A percentile compares a stretch with the other conserved stretches of the same genome.
Conservation (phyloP, 2,329 filamentous ascomycete genomes). For the Scedosporium boydii region DNA sequence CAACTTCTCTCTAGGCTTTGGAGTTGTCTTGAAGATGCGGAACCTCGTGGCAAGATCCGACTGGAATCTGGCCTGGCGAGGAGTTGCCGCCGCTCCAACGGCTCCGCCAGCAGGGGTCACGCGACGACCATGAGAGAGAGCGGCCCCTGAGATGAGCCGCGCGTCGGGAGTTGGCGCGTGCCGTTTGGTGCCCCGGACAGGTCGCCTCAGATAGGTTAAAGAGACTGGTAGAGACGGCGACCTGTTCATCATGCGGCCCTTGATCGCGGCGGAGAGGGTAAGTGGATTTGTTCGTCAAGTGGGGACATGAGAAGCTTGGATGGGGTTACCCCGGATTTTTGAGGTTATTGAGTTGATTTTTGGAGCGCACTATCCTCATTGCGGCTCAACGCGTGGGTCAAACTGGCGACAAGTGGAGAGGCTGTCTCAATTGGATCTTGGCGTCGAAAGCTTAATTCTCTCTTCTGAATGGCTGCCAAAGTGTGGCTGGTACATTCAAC, state of each 20-base stretch:
- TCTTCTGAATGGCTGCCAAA: background rate
- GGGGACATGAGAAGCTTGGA: background rate
- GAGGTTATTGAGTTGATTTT: background rate
- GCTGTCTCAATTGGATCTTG: background rate
- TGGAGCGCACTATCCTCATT: background rate
- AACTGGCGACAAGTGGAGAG: background rate
- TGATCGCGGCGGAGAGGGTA: background rate
- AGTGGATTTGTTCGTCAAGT: background rate
- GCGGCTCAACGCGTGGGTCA: background rate
- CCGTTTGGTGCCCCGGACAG: background rate
- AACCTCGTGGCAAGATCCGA: background rate
- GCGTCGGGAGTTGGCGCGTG: background rate
- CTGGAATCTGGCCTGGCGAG: too few relatives aligned
- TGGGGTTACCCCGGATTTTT: background rate
- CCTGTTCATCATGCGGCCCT: background rate
- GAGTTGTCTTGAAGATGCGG: background rate
- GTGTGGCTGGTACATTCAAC: background rate
- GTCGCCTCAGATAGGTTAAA: background rate
- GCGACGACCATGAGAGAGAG: background rate
- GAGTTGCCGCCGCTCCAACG: too few relatives aligned
- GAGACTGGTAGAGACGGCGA: background rate
- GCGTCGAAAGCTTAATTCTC: background rate
- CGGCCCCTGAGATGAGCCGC: background rate
- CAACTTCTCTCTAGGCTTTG: background rate
- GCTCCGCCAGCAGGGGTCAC: background rate